These are phyloP conservation scores for Brasenia schreberi DNA, from an alignment of 164 flowering plant genomes.

Conservation along the genomic window DNA sequence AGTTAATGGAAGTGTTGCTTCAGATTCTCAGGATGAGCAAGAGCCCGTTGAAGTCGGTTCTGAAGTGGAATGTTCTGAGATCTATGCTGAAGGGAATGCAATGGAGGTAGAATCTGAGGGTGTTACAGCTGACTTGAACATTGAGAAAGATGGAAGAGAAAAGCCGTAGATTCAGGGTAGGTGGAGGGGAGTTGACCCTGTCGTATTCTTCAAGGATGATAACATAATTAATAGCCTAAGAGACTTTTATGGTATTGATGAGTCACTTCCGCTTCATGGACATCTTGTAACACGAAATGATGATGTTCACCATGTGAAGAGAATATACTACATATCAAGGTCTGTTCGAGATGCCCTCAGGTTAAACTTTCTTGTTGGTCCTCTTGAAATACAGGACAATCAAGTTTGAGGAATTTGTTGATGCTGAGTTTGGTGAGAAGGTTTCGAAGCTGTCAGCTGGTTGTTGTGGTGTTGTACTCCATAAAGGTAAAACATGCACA, in stretches of 20 bases:
- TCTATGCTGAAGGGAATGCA: slow-evolving; percentile 14
- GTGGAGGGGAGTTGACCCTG: slow-evolving; percentile 96
- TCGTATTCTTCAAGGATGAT: slow-evolving; percentile 66
- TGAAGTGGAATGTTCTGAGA: slow-evolving; percentile 13
- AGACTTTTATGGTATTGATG: slow-evolving; percentile 72
- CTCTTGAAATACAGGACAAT: slow-evolving; percentile 64
- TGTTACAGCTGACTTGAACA: slow-evolving; percentile 17
- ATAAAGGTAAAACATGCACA: slow-evolving; percentile 30
- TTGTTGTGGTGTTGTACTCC: slow-evolving; percentile 63
- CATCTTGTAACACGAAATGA: slow-evolving; percentile 72
- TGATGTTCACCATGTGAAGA: slow-evolving; percentile 63
- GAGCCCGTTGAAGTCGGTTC: slow-evolving; percentile 15
- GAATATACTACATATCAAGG: slow-evolving; percentile 79
- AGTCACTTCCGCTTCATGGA: slow-evolving; percentile 58
- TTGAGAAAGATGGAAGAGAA: slow-evolving; percentile 29
- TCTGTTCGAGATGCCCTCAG: slow-evolving; percentile 69
- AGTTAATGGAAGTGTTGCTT: slow-evolving; percentile 21
- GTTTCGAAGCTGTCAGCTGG: slow-evolving; percentile 58
- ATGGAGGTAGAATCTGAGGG: slow-evolving; percentile 16
- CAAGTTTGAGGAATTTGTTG: slow-evolving; percentile 72
- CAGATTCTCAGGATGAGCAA: slow-evolving; percentile 16
- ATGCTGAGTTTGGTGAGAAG: slow-evolving; percentile 52
- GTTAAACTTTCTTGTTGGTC: slow-evolving; percentile 60
- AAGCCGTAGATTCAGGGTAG: slow-evolving; percentile 62
- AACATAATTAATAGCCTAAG: slow-evolving; percentile 39